Percentiles rank a stretch among this genome's conserved stretches.
Conservation (phyloP, 305 asterid genomes). For the Ajuga reptans region DNA sequence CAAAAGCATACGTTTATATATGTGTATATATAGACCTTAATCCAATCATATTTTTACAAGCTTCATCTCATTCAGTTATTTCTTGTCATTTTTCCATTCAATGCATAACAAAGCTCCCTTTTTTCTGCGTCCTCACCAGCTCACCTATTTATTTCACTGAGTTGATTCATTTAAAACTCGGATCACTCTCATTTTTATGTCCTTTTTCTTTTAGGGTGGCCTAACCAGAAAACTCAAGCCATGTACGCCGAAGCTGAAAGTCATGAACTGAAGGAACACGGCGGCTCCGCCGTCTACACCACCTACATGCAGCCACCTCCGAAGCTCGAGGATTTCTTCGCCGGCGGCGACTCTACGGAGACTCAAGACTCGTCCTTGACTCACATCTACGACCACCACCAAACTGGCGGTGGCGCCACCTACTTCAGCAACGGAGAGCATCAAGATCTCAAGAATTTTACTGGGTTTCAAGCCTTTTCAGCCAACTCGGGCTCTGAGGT, state of each 20-base stretch:
- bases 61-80: constrained; percentile 17
- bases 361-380: constrained; percentile 71
- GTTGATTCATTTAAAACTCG: constrained; percentile 10
- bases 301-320: constrained; percentile 54
- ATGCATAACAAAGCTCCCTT: neutral
- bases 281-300: constrained; percentile 25
- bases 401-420: constrained; percentile 19
- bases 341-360: constrained; percentile 75
- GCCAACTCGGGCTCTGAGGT: constrained; percentile 83
- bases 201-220: constrained; percentile 42
- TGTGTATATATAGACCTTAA: neutral
- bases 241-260: constrained; percentile 41
- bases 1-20: neutral
- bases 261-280: constrained; percentile 24
- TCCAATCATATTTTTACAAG: constrained; percentile 7
- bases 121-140: neutral
- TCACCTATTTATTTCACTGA: neutral
- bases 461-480: constrained; percentile 59
- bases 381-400: constrained; percentile 55
- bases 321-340: constrained; percentile 71
- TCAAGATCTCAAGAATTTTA: constrained; percentile 48
- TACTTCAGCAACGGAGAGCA: constrained; percentile 37
- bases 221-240: constrained; percentile 34
- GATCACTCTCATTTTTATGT: constrained; percentile 1
- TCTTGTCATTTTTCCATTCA: constrained; percentile 14